These are phyloP conservation scores for cucumber (Cucumis sativus) DNA, from an alignment of 306 rosid genomes.

Conservation along the genomic window Cucumber_9930_V3 NC_026661.2:21865001-21865500, in stretches of 20 bases:
- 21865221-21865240: constrained; percentile 59
- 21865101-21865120: constrained; percentile 79
- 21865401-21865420: background rate
- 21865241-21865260: constrained; percentile 82
- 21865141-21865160: constrained; percentile 59
- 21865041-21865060: constrained; percentile 74
- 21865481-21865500: constrained; percentile 1
- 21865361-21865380: constrained; percentile 60
- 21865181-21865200: constrained; percentile 62
- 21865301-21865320: constrained; percentile 90
- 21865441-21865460: constrained; percentile 10
- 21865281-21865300: constrained; percentile 78
- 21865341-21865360: constrained; percentile 55
- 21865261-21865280: constrained; percentile 79
- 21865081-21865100: constrained; percentile 79
- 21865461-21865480: constrained; percentile 10
- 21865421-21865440: too few species aligned
- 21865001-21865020: constrained; percentile 67
- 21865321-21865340: constrained; percentile 45
- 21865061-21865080: constrained; percentile 77
- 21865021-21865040: constrained; percentile 43
- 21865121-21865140: constrained; percentile 69
- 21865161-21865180: constrained; percentile 42
- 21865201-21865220: constrained; percentile 77
- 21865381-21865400: background rate